Evolutionary conservation across 1,284 basidiomycete genomes (phyloP).

Genomic region (Paramarasmius palmivorus): DNA sequence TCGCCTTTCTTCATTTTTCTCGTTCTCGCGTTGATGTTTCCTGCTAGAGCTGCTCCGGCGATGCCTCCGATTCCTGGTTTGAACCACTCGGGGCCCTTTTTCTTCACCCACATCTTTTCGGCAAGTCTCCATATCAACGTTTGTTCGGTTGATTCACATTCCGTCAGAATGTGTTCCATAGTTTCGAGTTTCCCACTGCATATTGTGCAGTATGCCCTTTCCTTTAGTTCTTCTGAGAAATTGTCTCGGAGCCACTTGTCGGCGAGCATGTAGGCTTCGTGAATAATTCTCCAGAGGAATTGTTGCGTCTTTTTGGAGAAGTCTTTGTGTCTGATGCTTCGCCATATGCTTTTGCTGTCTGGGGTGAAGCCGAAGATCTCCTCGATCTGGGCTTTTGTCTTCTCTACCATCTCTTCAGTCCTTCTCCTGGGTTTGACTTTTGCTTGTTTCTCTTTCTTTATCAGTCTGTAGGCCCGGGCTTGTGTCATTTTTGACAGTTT

Average conservation of each 20-base stretch:
- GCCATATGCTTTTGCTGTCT: not conserved
- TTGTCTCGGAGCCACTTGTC: not conserved
- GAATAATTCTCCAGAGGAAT: slow-evolving; percentile 2
- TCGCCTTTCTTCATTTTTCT: not conserved
- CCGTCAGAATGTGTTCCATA: not conserved
- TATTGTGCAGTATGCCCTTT: not conserved
- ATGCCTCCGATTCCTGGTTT: too few species aligned
- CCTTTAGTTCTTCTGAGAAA: not conserved
- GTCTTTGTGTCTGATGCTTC: not conserved
- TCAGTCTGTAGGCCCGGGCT: slow-evolving; percentile 4
- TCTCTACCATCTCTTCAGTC: not conserved
- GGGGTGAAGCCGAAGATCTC: not conserved
- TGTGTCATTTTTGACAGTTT: slow-evolving; percentile 11
- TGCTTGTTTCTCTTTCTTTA: slow-evolving; percentile 1
- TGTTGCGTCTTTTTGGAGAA: not conserved
- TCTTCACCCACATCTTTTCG: too few species aligned
- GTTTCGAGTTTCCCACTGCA: not conserved
- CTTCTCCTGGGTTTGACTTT: not conserved
- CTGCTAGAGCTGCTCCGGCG: too few species aligned
- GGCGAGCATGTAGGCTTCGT: slow-evolving; percentile 1
- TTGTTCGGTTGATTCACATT: not conserved
- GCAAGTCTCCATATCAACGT: too few species aligned
- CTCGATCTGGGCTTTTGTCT: not conserved
- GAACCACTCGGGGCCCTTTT: too few species aligned
- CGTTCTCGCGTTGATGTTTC: not conserved